Evolutionary conservation across 2,329 filamentous ascomycete genomes (phyloP).

Genomic region (Pseudogymnoascus sp.): DNA sequence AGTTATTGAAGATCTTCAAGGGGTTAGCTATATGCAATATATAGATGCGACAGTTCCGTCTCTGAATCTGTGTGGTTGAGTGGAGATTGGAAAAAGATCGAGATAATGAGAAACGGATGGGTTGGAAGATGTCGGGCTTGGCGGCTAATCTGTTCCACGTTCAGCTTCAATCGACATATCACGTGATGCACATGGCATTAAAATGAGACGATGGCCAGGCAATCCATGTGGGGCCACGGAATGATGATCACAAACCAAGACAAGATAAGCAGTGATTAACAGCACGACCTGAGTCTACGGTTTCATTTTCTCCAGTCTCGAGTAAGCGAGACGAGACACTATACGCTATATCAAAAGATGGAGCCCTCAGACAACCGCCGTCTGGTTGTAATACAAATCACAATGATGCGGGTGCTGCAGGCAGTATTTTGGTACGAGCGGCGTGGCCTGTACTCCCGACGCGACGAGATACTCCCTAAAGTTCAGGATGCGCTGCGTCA

Average conservation of each 20-base stretch:
- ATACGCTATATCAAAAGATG: not conserved
- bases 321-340: not conserved
- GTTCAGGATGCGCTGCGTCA: constrained; percentile 50
- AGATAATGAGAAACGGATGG: not conserved
- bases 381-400: constrained; percentile 47
- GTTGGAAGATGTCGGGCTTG: not conserved
- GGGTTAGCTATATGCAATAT: not conserved
- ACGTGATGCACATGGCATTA: not conserved
- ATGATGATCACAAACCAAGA: not conserved
- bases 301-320: not conserved
- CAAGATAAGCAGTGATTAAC: not conserved
- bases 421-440: constrained; percentile 50
- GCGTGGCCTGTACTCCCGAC: constrained; percentile 42
- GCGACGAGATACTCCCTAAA: constrained; percentile 53
- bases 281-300: not conserved
- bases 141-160: not conserved
- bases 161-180: not conserved
- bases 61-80: not conserved
- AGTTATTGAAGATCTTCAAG: not conserved
- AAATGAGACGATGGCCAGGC: not conserved
- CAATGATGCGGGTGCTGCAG: constrained; percentile 50
- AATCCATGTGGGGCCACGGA: not conserved
- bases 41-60: not conserved
- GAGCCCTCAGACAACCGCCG: constrained; percentile 18
- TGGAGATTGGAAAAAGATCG: not conserved